phyloP scores from a whole-genome alignment of 2,329 filamentous ascomycete genomes.

The Diaporthe longicolla region DNA sequence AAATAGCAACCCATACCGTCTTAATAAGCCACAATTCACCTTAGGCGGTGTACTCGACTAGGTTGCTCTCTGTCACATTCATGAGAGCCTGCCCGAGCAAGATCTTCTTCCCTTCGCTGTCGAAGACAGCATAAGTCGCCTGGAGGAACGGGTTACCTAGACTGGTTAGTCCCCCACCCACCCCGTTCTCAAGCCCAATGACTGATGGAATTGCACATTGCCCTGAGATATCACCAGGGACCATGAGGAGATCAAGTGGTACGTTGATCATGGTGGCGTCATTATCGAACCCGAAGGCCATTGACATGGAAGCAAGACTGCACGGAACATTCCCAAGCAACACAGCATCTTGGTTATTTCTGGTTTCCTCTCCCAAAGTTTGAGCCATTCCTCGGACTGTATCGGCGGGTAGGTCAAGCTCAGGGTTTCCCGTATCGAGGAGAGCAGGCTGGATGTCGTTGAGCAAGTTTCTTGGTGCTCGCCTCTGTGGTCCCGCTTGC shows the following conservation, averaged over 20 bases:
- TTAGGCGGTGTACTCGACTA: neutral
- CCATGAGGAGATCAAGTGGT: neutral
- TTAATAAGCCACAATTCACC: neutral
- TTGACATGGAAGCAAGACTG: neutral
- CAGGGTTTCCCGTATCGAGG: neutral
- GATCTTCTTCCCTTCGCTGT: neutral
- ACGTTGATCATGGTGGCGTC: conserved; percentile 12
- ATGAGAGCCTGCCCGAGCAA: conserved; percentile 1
- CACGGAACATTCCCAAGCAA: neutral
- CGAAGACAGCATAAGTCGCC: neutral
- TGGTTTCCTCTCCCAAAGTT: neutral
- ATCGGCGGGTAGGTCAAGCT: neutral
- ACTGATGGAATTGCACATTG: conserved; percentile 7
- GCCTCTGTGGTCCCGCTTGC: neutral
- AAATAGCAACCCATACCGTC: neutral
- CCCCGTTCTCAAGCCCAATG: neutral
- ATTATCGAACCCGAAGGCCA: neutral
- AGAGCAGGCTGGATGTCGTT: neutral
- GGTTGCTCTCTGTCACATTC: neutral
- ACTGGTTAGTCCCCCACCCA: neutral
- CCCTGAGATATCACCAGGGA: neutral
- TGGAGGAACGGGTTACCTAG: neutral
- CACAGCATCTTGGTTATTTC: neutral
- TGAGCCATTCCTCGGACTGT: neutral
- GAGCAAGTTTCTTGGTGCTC: neutral